Conservation (phyloP, 768 basidiomycete species). For the Amyloporia xantha region DNA sequence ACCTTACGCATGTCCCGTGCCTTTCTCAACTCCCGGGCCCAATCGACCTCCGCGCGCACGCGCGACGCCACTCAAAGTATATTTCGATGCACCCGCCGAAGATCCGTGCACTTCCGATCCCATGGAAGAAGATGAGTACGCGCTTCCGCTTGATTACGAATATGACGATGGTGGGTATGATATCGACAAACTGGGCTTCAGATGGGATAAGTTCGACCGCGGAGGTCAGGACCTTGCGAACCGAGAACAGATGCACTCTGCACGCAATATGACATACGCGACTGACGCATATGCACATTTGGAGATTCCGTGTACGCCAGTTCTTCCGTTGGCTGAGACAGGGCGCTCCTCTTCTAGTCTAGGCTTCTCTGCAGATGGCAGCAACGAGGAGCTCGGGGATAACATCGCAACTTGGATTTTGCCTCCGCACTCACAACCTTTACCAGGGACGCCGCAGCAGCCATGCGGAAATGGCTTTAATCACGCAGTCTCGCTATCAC, state of each 20-base stretch:
- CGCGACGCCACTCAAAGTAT: conserved; percentile 28
- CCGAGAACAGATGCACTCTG: not conserved
- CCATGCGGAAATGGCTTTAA: not conserved
- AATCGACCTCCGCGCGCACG: not conserved
- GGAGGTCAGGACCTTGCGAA: not conserved
- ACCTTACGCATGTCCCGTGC: not conserved
- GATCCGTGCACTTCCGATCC: conserved; percentile 38
- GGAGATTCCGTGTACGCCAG: not conserved
- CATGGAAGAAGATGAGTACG: conserved; percentile 29
- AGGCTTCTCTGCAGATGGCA: not conserved
- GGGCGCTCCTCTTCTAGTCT: conserved; percentile 1
- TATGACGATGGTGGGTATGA: conserved; percentile 9
- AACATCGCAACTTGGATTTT: not conserved
- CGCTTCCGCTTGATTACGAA: conserved; percentile 30
- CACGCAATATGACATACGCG: not conserved
- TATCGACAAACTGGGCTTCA: conserved; percentile 41
- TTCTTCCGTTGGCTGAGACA: not conserved
- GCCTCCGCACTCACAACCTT: not conserved
- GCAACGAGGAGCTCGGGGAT: conserved; percentile 7
- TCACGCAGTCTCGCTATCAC: not conserved
- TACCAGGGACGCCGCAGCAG: not conserved
- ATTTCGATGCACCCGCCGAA: conserved; percentile 48
- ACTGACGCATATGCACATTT: no score
- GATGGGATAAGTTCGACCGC: conserved; percentile 45
- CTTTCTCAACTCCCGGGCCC: not conserved